These are phyloP conservation scores for Scleroderma citrinum DNA, from an alignment of 768 basidiomycete genomes.

Conservation along the genomic window DNA sequence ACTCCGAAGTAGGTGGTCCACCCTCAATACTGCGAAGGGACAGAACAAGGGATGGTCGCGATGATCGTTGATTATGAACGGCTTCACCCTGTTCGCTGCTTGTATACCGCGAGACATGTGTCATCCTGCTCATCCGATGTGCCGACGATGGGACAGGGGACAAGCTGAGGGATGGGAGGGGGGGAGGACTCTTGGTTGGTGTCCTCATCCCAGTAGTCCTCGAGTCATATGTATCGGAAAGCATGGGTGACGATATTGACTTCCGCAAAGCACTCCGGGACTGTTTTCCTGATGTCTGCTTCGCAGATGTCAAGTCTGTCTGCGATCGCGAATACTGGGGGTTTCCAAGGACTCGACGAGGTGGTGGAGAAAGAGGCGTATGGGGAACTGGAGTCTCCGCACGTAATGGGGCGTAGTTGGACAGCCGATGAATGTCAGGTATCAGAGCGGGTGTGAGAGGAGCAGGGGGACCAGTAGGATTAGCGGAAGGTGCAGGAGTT, in stretches of 20 bases:
- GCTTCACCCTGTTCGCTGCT: conserved; percentile 37
- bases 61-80: conserved; percentile 18
- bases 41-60: conserved; percentile 44
- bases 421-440: conserved; percentile 31
- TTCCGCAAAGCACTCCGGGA: conserved; percentile 33
- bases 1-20: conserved; percentile 58
- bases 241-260: conserved; percentile 48
- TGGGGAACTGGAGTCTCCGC: conserved; percentile 63
- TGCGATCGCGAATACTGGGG: conserved; percentile 54
- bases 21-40: conserved; percentile 37
- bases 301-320: conserved; percentile 36
- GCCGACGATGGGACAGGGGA: conserved; percentile 25
- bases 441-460: conserved; percentile 14
- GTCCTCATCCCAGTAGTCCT: conserved; percentile 23
- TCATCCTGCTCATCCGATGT: conserved; percentile 22
- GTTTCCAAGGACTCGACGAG: conserved; percentile 39
- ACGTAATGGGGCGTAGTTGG: conserved; percentile 46
- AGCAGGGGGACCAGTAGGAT: conserved; percentile 10
- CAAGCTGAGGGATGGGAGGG: conserved; percentile 30
- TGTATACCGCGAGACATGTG: conserved; percentile 26
- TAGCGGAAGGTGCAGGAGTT: conserved; percentile 1
- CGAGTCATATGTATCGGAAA: conserved; percentile 40
- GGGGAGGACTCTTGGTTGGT: conserved; percentile 41
- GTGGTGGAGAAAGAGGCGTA: conserved; percentile 62
- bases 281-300: conserved; percentile 8